Evolutionary conservation across 2,329 filamentous ascomycete genomes (phyloP), one percentile per base, ranked within the genome.

Genomic region (Nemania sp.): DNA sequence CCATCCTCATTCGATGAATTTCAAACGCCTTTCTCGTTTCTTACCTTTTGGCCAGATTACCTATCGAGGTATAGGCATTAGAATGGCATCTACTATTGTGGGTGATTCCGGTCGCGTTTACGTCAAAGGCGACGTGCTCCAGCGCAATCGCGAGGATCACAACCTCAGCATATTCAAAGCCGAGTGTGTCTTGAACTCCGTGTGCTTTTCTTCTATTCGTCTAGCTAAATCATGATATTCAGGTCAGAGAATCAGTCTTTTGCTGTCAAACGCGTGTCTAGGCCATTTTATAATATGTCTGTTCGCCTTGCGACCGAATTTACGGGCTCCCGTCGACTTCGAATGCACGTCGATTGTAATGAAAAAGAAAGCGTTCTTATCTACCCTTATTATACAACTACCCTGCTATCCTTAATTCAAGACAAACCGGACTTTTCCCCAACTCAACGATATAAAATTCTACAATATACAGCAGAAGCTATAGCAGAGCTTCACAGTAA

Each of bases 51-150:
- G 57, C 35, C 49, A n/a, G 1, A 1, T 57, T 57, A 15, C 56
- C 54, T 46, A 53, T 21, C 53, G n/a, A n/a, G n/a, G 43, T 49
- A 62, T 50, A 70, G 66, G 67, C 60, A 65, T 71, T 57, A 75
- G 71, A 71, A 72, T 71, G 70, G 65, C 60, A 56, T 76, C 72
- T 43, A 73, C 71, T 7, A 60, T 77, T 48, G 64, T 72, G 46
- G 71, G 73, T 55, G 68, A 74, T 59, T 76, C 73, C 55, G 72
- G 75, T 71, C 73, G 74, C 59, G 66, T 69, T 56, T 77, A 77
- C 63, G 59, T 70, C 58, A 63, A 68, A 62, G 64, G 66, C 64
- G 60, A 72, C 42, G 67, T 75, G 49, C 70, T 77, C 54, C 64
- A 71, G 52, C 46, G 21, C 53, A 60, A 72, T 67, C 68, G 60